phyloP scores from a whole-genome alignment of 2,329 filamentous ascomycete genomes.

The Fusarium redolens region DNA sequence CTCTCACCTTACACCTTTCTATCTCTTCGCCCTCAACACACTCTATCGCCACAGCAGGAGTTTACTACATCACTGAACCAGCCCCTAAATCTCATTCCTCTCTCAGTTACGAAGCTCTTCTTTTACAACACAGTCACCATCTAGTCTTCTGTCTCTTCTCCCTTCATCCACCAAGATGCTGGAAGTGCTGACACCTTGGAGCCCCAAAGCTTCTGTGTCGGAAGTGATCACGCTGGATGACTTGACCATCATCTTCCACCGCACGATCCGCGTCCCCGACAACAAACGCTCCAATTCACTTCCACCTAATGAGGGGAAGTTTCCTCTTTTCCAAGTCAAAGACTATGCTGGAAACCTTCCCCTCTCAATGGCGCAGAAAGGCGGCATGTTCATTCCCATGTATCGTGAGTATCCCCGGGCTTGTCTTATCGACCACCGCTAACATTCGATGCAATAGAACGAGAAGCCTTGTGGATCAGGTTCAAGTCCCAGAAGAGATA shows the following conservation, averaged over 20 bases:
- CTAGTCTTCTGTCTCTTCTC: background rate
- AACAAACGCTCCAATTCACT: background rate
- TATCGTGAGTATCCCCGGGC: background rate
- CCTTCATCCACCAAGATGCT: background rate
- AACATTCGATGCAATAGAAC: background rate
- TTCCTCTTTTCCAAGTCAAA: background rate
- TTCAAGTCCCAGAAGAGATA: background rate
- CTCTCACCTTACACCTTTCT: no score
- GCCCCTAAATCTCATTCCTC: background rate
- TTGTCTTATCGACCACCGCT: background rate
- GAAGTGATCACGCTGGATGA: background rate
- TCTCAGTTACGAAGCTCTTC: background rate
- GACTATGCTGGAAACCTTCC: background rate
- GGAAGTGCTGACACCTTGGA: background rate
- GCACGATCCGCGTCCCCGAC: background rate
- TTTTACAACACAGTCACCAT: background rate
- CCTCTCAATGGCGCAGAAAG: background rate
- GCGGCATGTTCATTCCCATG: slow-evolving; percentile 1
- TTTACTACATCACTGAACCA: background rate
- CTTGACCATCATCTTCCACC: background rate
- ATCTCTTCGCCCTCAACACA: no score
- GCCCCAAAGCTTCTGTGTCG: background rate
- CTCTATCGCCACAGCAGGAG: background rate
- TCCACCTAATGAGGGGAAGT: background rate
- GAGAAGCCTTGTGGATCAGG: slow-evolving; percentile 7